Evolutionary conservation across 106 monocot genomes (phyloP).

Genomic region (Acanthochlamys bracteata): DNA sequence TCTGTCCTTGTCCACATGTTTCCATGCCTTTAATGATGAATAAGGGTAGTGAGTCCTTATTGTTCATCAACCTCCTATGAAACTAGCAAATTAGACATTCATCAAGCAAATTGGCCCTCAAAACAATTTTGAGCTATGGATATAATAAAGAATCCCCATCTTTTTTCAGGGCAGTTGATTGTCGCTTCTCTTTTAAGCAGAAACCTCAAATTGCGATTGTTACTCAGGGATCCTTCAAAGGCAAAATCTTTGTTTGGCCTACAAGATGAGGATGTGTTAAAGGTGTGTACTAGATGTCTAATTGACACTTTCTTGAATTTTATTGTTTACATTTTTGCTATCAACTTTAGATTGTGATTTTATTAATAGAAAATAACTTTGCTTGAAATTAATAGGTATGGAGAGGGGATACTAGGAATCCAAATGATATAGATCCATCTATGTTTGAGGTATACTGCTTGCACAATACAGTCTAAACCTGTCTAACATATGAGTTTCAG

Average conservation of each 20-base stretch:
- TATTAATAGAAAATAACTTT: no score
- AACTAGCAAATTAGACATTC: not conserved
- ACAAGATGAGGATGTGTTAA: conserved; percentile 44
- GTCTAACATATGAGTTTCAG: no score
- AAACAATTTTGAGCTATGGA: not conserved
- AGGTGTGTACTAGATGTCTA: no score
- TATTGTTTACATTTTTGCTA: not conserved
- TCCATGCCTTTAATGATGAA: no score
- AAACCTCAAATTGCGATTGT: conserved; percentile 50
- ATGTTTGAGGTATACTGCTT: conserved; percentile 58
- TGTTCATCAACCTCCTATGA: no score
- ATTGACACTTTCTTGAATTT: not conserved
- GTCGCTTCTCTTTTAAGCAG: conserved; percentile 74
- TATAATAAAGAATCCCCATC: not conserved
- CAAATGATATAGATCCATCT: conserved; percentile 59
- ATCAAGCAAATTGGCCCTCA: not conserved
- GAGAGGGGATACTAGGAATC: conserved; percentile 74
- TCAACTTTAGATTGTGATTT: not conserved
- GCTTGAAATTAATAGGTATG: conserved; percentile 26
- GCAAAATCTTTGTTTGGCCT: conserved; percentile 60
- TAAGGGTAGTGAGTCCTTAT: no score
- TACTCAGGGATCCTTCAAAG: conserved; percentile 70
- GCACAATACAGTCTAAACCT: not conserved
- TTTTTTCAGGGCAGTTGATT: conserved; percentile 72
- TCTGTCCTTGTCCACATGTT: no score